Evolutionary conservation across 495 filamentous ascomycete genomes (phyloP).

Genomic region (Glarea lozoyensis): DNA sequence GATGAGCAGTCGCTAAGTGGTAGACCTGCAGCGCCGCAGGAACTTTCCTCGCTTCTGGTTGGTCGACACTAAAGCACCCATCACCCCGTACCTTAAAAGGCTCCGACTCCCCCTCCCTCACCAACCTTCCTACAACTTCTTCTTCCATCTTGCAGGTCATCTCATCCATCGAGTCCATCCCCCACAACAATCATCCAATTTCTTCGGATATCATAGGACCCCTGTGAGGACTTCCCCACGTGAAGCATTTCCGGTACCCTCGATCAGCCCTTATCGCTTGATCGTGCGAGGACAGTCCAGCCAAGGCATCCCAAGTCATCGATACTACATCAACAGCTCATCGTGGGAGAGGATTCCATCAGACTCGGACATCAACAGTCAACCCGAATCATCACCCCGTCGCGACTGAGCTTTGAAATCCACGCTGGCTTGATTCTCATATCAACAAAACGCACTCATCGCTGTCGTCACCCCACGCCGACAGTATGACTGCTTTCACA

Average conservation of each 20-base stretch:
- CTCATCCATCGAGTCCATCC: background rate
- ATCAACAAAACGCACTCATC: background rate
- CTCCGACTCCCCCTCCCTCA: slow-evolving; percentile 11
- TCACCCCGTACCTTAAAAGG: slow-evolving; percentile 13
- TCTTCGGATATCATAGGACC: slow-evolving; percentile 5
- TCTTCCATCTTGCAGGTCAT: slow-evolving; percentile 5
- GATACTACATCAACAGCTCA: slow-evolving; percentile 12
- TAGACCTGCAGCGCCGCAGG: slow-evolving; percentile 5
- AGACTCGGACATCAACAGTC: slow-evolving; percentile 3
- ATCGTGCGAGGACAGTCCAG: slow-evolving; percentile 5
- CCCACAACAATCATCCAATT: slow-evolving; percentile 15
- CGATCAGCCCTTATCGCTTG: slow-evolving; percentile 18
- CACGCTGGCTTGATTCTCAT: background rate
- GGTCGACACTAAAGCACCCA: slow-evolving; percentile 2
- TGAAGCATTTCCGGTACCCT: slow-evolving; percentile 19
- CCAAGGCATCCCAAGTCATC: slow-evolving; percentile 12
- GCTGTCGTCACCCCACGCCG: background rate
- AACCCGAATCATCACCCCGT: slow-evolving; percentile 7
- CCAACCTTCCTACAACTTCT: slow-evolving; percentile 20
- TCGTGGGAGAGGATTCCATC: slow-evolving; percentile 7
- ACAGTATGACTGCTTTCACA: background rate
- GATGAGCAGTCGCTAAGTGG: slow-evolving; percentile 6
- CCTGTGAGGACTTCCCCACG: slow-evolving; percentile 12
- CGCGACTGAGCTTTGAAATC: background rate
- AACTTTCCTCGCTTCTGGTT: slow-evolving; percentile 7